Evolutionary conservation across 83 land plant genomes (phyloP).

Genomic region (Isoetes engelmannii): DNA sequence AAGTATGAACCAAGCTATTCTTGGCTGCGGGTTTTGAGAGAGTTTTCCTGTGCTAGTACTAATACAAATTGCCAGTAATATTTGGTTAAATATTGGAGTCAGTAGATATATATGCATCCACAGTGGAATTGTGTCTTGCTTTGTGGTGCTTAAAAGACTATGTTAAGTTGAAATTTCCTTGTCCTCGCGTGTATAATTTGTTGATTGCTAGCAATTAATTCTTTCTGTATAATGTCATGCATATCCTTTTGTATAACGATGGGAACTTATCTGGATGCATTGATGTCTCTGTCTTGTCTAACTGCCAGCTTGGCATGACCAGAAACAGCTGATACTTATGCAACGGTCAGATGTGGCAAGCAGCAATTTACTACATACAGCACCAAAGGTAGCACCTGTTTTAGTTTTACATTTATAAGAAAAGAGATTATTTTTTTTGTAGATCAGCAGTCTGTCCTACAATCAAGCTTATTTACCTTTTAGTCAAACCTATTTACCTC

Average conservation of each 20-base stretch:
- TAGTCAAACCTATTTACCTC: neutral
- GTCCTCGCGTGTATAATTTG: neutral
- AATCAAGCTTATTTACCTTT: neutral
- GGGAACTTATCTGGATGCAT: no score
- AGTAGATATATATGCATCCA: no score
- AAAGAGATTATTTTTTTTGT: no score
- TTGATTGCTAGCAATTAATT: neutral
- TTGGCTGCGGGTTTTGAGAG: no score
- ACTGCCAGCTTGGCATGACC: neutral
- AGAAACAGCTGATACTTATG: neutral
- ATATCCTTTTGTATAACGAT: neutral
- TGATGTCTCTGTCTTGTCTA: no score
- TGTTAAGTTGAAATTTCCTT: neutral
- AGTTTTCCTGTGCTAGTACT: no score
- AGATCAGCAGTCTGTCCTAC: no score
- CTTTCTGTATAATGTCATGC: neutral
- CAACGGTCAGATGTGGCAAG: conserved; percentile 1
- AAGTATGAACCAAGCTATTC: no score
- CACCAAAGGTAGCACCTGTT: neutral
- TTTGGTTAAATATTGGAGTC: no score
- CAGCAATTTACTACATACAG: conserved; percentile 6
- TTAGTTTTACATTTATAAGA: neutral
- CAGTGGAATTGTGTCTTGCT: no score
- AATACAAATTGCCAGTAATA: no score
- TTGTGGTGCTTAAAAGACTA: no score